Evolutionary conservation across 306 rosid genomes (phyloP).

Genomic region (Cucurbita maxima): DNA sequence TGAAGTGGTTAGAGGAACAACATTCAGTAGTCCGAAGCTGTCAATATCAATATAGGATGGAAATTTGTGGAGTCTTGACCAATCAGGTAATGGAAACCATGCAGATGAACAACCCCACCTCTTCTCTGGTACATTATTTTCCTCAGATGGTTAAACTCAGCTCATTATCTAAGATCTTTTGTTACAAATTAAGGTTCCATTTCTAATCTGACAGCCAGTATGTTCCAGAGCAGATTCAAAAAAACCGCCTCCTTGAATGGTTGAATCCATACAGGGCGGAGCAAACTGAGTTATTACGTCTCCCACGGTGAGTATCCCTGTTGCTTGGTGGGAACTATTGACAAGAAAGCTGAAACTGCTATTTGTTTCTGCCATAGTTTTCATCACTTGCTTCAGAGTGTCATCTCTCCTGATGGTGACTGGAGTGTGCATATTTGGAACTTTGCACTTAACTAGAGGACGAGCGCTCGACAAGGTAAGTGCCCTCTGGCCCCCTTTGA

Average conservation of each 20-base stretch:
- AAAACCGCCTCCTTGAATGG: conserved; percentile 48
- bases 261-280: conserved; percentile 49
- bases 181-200: conserved; percentile 28
- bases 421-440: conserved; percentile 36
- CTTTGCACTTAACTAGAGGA: conserved; percentile 15
- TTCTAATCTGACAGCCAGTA: conserved; percentile 38
- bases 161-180: conserved; percentile 10
- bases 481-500: conserved; percentile 14
- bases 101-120: neutral
- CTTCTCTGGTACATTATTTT: neutral
- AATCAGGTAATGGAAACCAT: neutral
- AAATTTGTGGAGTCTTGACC: neutral
- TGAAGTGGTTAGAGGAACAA: neutral
- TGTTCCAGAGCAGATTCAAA: conserved; percentile 55
- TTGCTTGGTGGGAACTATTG: conserved; percentile 24
- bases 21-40: neutral
- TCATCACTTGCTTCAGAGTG: conserved; percentile 42
- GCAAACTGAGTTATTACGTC: conserved; percentile 42
- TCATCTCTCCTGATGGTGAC: conserved; percentile 31
- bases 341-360: conserved; percentile 37
- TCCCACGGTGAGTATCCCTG: conserved; percentile 33
- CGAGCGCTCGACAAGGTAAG: conserved; percentile 14
- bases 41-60: neutral
- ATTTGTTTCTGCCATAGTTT: conserved; percentile 21
- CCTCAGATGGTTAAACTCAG: neutral